phyloP scores from a whole-genome alignment of 768 basidiomycete species.

The Psilocybe subaeruginosa region DNA sequence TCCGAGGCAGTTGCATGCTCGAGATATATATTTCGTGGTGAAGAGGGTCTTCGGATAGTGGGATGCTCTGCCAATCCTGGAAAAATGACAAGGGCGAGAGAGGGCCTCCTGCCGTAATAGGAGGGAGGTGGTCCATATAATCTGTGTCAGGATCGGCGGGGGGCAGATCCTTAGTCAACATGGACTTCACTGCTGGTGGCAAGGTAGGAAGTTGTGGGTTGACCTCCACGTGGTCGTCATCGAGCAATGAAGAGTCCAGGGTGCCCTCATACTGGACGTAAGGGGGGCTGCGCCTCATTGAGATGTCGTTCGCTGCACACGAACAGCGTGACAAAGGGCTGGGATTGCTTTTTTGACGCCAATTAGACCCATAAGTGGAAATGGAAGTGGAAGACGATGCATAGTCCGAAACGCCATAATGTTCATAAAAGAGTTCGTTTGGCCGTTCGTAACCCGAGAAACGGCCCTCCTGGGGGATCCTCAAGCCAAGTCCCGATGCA shows the following conservation, averaged over 20 bases:
- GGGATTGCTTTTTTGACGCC: neutral
- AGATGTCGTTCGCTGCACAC: neutral
- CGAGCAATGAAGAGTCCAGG: slow-evolving; percentile 34
- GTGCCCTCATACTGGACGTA: slow-evolving; percentile 22
- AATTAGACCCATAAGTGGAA: slow-evolving; percentile 6
- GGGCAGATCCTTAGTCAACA: slow-evolving; percentile 37
- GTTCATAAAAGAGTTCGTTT: slow-evolving; percentile 2
- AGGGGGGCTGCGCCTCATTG: neutral
- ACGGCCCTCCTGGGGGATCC: slow-evolving; percentile 3
- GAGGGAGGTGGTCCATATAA: neutral
- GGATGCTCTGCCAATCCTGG: neutral
- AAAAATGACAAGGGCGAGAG: slow-evolving; percentile 11
- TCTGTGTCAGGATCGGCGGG: slow-evolving; percentile 27
- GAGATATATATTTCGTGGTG: neutral
- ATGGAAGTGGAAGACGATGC: neutral
- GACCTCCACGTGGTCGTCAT: slow-evolving; percentile 29
- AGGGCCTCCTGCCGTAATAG: slow-evolving; percentile 1
- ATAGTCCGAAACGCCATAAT: slow-evolving; percentile 1
- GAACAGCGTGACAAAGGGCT: neutral
- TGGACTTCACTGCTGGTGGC: slow-evolving; percentile 46
- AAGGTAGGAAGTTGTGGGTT: slow-evolving; percentile 33
- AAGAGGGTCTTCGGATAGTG: neutral
- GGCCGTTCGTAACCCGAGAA: slow-evolving; percentile 1
- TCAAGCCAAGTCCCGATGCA: neutral
- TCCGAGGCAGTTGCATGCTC: neutral